Conservation (phyloP, 495 filamentous ascomycete species). For the Glonium stellatum region DNA sequence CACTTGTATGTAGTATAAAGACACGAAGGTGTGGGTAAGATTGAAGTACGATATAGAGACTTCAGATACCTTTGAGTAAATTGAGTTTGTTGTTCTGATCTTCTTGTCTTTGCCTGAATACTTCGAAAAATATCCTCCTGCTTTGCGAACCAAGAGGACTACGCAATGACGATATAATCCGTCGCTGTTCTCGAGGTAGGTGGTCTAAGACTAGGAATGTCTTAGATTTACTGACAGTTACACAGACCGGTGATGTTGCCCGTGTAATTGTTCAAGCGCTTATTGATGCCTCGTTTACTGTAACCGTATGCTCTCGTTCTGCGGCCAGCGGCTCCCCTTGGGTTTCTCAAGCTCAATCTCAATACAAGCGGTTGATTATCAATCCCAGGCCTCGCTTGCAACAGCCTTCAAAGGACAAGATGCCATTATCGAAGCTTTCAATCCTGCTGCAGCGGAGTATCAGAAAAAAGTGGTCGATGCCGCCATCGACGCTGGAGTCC, state of each 20-base stretch:
- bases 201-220: neutral
- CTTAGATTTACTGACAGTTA: neutral
- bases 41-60: no score
- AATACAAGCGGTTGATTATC: neutral
- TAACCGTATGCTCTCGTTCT: constrained; percentile 1
- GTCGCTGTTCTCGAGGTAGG: neutral
- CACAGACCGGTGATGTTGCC: neutral
- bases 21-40: no score
- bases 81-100: no score
- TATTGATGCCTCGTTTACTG: neutral
- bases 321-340: neutral
- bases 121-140: no score
- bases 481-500: constrained; percentile 6
- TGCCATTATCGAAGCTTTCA: constrained; percentile 9
- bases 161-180: neutral
- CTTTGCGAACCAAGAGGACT: no score
- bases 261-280: neutral
- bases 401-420: constrained; percentile 3
- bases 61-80: no score
- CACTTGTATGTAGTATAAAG: no score
- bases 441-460: constrained; percentile 3
- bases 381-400: neutral
- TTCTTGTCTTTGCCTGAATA: no score
- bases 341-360: neutral
- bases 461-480: constrained; percentile 3